A percentile compares a stretch with the other conserved stretches of the same genome.
Conservation (phyloP, 1,284 basidiomycete species). For the Coniferiporia sulphurascens region DNA sequence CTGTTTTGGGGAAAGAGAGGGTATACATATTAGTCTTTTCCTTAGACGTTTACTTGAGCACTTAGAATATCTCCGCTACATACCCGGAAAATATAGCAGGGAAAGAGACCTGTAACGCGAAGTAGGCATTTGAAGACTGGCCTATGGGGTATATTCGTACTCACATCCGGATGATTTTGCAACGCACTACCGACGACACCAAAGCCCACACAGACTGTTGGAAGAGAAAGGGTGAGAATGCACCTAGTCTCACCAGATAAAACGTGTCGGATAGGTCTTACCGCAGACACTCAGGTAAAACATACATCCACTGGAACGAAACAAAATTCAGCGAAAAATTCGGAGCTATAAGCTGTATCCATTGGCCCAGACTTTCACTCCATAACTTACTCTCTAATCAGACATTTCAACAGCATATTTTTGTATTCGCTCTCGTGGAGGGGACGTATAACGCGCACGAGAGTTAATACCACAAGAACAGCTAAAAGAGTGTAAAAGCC, state of each 20-base stretch:
- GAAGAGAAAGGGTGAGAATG: background rate
- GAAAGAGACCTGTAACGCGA: conserved; percentile 2
- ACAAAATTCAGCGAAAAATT: background rate
- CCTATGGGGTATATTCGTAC: background rate
- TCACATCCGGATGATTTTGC: conserved; percentile 5
- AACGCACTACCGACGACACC: conserved; percentile 14
- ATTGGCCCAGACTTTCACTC: background rate
- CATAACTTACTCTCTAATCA: conserved; percentile 11
- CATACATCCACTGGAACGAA: conserved; percentile 5
- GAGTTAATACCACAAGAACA: conserved; percentile 8
- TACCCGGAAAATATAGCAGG: conserved; percentile 14
- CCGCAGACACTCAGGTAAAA: conserved; percentile 16
- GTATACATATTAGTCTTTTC: background rate
- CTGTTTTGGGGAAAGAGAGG: background rate
- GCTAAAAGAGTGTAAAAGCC: background rate
- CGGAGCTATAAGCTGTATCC: background rate
- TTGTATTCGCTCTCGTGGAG: conserved; percentile 11
- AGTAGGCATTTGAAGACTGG: background rate
- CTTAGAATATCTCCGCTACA: background rate
- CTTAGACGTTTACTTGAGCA: background rate
- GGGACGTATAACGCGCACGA: conserved; percentile 5
- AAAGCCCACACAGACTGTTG: conserved; percentile 10
- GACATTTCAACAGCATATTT: conserved; percentile 9
- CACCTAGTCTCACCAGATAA: too few relatives aligned
- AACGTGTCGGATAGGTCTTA: background rate